Evolutionary conservation across 2,329 filamentous ascomycete genomes (phyloP), one percentile per base, ranked within the genome.

Genomic region (Diaporthe sp.): DNA sequence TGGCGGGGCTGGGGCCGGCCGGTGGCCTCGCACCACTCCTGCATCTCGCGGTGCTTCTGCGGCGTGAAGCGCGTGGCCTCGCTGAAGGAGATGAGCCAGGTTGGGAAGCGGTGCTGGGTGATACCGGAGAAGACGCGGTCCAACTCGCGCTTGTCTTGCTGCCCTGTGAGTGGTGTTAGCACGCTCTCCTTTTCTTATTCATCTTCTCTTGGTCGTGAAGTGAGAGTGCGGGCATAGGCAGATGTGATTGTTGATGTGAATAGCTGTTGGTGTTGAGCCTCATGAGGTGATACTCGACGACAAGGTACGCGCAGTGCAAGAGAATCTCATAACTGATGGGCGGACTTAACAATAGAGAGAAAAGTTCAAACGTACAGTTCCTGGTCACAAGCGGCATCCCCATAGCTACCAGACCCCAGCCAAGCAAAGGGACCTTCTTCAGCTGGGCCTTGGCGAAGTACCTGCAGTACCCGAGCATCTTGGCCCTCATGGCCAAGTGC

Each of bases 331-430:
- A 1, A 46, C 13, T 31, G 6, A 4, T 9, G n/a, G 37, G 22
- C 12, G 25, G 19, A 42, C 28, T 12, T 22, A 13, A 37, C 4
- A 10, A 10, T 8, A 51, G 19, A 31, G n/a, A n/a, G n/a, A n/a
- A n/a, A 65, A 31, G 25, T 9, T 42, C 25, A 51, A n/a, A 71
- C 75, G 9, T 42, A 75, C 91, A 92, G 72, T 89, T 88, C 71
- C 91, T 84, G 79, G 86, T 91, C 31, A 92, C 90, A 82, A 92
- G 85, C 9, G 90, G 91, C 89, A 92, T 92, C 3, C 90, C 90
- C 86, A 92, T 91, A 4, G 88, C 90, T 90, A 90, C 92, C 46
- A 92, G 84, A 2, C 90, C 91, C 91, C 90, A 92, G 25, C 91
- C 90, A 10, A 92, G 84, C 76, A 93, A 89, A 6, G 90, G 91